Conservation (phyloP, 2,329 filamentous ascomycete species). For the Chrysoporthe cubensis region DNA sequence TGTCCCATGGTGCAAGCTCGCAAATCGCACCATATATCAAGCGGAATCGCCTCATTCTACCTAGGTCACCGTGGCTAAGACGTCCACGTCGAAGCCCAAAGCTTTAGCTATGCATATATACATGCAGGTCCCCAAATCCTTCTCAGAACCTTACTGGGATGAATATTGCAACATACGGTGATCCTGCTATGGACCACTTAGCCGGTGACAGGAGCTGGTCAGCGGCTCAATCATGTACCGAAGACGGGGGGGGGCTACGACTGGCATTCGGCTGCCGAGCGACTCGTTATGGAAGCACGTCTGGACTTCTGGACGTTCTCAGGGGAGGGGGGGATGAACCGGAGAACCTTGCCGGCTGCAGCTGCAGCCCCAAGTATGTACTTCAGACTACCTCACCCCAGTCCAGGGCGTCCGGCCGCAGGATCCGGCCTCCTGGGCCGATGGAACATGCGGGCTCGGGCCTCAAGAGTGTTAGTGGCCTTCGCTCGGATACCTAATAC, state of each 20-base stretch:
- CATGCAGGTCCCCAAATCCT: slow-evolving; percentile 19
- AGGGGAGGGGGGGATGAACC: not conserved
- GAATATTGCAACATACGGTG: not conserved
- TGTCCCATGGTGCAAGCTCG: not conserved
- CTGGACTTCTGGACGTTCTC: not conserved
- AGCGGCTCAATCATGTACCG: not conserved
- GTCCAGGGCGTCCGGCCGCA: not conserved
- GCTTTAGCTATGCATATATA: not conserved
- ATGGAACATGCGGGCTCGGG: slow-evolving; percentile 8
- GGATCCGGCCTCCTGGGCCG: slow-evolving; percentile 14
- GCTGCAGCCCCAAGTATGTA: slow-evolving; percentile 10
- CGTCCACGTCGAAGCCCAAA: not conserved
- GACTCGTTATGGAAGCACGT: slow-evolving; percentile 1
- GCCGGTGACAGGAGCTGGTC: not conserved
- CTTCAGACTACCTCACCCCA: slow-evolving; percentile 4
- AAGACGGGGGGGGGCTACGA: not conserved
- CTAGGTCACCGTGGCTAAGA: slow-evolving; percentile 1
- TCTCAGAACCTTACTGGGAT: slow-evolving; percentile 7
- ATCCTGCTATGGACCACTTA: slow-evolving; percentile 7
- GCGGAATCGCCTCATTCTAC: slow-evolving; percentile 9
- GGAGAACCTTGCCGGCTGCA: slow-evolving; percentile 11
- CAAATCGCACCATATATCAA: slow-evolving; percentile 11
- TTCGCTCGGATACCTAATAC: not conserved
- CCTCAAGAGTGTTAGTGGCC: not conserved
- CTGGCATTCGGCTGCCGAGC: slow-evolving; percentile 22